phyloP scores from a whole-genome alignment of 2,329 filamentous ascomycete genomes.

The Alternaria tenuissima region DNA sequence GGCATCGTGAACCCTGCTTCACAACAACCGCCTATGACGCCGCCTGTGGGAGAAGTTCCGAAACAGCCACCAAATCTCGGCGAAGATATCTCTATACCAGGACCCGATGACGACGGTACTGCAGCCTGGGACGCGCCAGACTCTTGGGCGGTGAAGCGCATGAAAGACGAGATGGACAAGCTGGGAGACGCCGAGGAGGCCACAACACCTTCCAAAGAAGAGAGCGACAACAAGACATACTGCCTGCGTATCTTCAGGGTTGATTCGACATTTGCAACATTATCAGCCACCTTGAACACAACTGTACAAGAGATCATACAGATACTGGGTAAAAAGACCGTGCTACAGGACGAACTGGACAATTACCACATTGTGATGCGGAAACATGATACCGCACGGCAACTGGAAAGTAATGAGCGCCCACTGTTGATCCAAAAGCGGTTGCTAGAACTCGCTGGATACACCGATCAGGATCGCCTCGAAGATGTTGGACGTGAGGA shows the following conservation, averaged over 20 bases:
- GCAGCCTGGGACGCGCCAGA: constrained; percentile 92
- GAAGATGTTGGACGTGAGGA: constrained; percentile 96
- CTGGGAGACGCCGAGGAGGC: constrained; percentile 72
- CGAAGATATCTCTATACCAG: constrained; percentile 39
- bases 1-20: constrained; percentile 73
- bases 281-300: constrained; percentile 83
- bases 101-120: constrained; percentile 45
- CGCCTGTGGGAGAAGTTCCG: constrained; percentile 62
- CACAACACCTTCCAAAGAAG: constrained; percentile 71
- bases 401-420: constrained; percentile 79
- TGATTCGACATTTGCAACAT: constrained; percentile 92
- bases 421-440: constrained; percentile 92
- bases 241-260: constrained; percentile 95
- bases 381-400: constrained; percentile 87
- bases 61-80: constrained; percentile 61
- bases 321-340: constrained; percentile 94
- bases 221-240: constrained; percentile 79
- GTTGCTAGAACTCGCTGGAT: constrained; percentile 89
- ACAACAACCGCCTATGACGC: constrained; percentile 72
- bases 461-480: constrained; percentile 83
- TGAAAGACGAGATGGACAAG: constrained; percentile 68
- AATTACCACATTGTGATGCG: constrained; percentile 96
- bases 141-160: constrained; percentile 89
- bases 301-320: constrained; percentile 86
- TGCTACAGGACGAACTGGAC: constrained; percentile 85